A percentile compares a stretch with the other conserved stretches of the same genome.
phyloP scores from a whole-genome alignment of 305 asterid genomes.

The Fraxinus angustifolia region DNA sequence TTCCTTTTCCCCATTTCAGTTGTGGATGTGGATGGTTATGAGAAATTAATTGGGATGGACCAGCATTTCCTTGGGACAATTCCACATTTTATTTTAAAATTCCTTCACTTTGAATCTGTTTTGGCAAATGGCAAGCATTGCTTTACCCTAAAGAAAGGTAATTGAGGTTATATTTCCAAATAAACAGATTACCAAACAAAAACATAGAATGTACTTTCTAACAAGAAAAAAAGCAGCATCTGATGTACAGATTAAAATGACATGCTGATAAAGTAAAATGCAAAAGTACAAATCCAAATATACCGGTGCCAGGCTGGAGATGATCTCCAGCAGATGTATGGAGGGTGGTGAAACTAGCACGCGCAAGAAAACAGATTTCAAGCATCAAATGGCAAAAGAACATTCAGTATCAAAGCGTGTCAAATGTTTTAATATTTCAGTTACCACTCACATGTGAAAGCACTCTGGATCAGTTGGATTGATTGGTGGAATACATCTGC shows the following conservation, averaged over 20 bases:
- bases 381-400: not conserved
- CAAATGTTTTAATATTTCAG: constrained; percentile 7
- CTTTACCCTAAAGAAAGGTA: not conserved
- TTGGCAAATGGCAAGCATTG: not conserved
- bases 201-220: not conserved
- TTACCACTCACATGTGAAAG: constrained; percentile 80
- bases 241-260: not conserved
- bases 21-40: not conserved
- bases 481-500: constrained; percentile 88
- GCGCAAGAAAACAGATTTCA: not conserved
- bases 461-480: constrained; percentile 98
- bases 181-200: not conserved
- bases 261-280: not conserved
- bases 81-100: not conserved
- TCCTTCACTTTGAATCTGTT: not conserved
- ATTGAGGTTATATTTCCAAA: not conserved
- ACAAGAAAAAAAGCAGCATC: not conserved
- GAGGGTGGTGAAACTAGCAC: not conserved
- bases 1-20: not conserved
- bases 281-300: not conserved
- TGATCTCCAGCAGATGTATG: not conserved
- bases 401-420: not conserved
- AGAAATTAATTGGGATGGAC: not conserved
- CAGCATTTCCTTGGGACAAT: not conserved
- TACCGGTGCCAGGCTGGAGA: not conserved